A percentile compares a stretch with the other conserved stretches of the same genome.
phyloP scores from a whole-genome alignment of 208 protist species.

The Trichomonas gallinae region DNA sequence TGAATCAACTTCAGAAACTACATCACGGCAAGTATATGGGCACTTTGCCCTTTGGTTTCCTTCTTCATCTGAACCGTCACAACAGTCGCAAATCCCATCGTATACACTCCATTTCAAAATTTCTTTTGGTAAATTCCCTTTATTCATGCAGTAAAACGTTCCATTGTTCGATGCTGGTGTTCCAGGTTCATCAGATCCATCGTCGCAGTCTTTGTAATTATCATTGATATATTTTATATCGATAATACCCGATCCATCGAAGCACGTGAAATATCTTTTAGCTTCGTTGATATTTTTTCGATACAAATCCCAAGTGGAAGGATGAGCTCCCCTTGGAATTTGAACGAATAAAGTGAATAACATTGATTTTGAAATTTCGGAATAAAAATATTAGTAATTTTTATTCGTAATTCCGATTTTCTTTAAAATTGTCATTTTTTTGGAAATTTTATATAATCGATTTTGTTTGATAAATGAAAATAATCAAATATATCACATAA shows the following conservation, averaged over 20 bases:
- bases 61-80: slow-evolving; percentile 9
- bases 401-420: no score
- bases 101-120: neutral
- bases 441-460: no score
- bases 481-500: no score
- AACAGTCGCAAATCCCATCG: neutral
- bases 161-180: neutral
- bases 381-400: no score
- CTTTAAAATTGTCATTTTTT: no score
- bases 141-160: neutral
- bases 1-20: neutral
- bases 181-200: slow-evolving; percentile 17
- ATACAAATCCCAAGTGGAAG: neutral
- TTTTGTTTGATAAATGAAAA: no score
- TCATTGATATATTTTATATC: neutral
- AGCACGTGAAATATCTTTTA: neutral
- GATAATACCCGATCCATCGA: neutral
- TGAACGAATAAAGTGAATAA: neutral
- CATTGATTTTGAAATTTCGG: no score
- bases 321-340: neutral
- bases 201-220: neutral
- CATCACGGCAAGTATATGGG: neutral
- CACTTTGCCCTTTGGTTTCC: neutral
- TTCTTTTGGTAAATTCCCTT: neutral
- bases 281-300: neutral